phyloP scores from a whole-genome alignment of 2,329 filamentous ascomycete genomes.

The Trichoderma atroviride region DNA sequence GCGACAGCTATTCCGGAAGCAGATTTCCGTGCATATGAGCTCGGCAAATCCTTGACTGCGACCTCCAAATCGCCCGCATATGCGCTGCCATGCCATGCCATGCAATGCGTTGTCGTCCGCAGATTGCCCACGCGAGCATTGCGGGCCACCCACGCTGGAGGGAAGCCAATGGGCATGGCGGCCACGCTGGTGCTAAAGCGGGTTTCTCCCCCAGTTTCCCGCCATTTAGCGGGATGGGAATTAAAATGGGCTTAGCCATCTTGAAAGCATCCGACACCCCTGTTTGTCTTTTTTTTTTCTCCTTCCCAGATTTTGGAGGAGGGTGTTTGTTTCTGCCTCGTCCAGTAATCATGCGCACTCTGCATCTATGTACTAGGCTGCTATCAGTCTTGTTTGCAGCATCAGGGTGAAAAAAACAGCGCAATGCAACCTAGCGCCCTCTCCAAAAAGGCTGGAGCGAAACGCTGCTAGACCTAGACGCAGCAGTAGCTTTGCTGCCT shows the following conservation, averaged over 20 bases:
- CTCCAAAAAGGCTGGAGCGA: not conserved
- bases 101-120: conserved; percentile 21
- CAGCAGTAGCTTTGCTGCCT: not conserved
- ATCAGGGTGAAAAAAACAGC: not conserved
- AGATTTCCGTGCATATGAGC: conserved; percentile 2
- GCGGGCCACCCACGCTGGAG: conserved; percentile 10
- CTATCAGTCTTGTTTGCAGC: not conserved
- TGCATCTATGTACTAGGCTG: not conserved
- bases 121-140: conserved; percentile 21
- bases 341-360: not conserved
- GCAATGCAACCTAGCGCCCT: not conserved
- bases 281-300: not conserved
- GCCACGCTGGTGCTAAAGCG: not conserved
- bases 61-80: conserved; percentile 8
- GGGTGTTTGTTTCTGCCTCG: no score
- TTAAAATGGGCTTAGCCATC: no score
- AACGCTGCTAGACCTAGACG: not conserved
- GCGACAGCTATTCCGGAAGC: conserved; percentile 16
- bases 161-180: not conserved
- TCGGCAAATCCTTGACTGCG: conserved; percentile 9
- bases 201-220: not conserved
- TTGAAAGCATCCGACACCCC: not conserved
- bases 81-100: not conserved
- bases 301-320: no score
- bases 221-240: no score